Evolutionary conservation across 176 grass and related monocot genomes (phyloP), one percentile per base, ranked within the genome.

Genomic region (Thinopyrum elongatum): DNA sequence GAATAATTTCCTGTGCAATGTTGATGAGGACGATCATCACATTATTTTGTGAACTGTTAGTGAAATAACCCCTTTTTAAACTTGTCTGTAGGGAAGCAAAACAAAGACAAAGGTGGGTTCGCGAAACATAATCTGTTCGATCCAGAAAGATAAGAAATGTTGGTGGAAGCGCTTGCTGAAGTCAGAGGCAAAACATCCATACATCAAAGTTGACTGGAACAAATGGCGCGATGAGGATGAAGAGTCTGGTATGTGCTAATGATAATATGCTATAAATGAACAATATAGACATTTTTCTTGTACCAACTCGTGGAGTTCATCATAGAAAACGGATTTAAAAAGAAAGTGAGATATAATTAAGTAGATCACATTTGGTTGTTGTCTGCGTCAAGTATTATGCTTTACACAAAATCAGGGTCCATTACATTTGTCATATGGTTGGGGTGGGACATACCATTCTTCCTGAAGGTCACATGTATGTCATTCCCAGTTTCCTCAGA

Each of bases 141-240:
- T 98, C 72, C 70, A 95, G 74, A 98, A 98, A 82, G 97, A 95
- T 88, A 98, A 95, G 88, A 94, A 90, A 76, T 92, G 76, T 27
- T 98, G 97, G 97, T 98, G 97, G 97, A 94, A 90, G 59, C 91
- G 88, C 69, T 86, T 95, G 57, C 90, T 95, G 75, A 95, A 98
- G 80, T 98, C 90, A 80, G 93, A 92, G 76, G 93, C 89, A 87
- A 98, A 98, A 33, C 90, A 89, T 90, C 92, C 97, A 68, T 91
- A 98, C 81, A 95, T 98, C 78, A 95, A 98, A 78, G 97, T 98
- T 86, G 97, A 98, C 86, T 98, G 94, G 94, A 98, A 95, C 88
- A 95, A 98, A 94, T 98, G 94, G 90, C 88, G 92, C 0, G 97
- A 98, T 46, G 97, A 98, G 86, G 97, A 98, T 90, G 97, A 98